Base-by-base conservation (phyloP, 495 filamentous ascomycete genomes). In the Hypoxylon lenormandii region DNA sequence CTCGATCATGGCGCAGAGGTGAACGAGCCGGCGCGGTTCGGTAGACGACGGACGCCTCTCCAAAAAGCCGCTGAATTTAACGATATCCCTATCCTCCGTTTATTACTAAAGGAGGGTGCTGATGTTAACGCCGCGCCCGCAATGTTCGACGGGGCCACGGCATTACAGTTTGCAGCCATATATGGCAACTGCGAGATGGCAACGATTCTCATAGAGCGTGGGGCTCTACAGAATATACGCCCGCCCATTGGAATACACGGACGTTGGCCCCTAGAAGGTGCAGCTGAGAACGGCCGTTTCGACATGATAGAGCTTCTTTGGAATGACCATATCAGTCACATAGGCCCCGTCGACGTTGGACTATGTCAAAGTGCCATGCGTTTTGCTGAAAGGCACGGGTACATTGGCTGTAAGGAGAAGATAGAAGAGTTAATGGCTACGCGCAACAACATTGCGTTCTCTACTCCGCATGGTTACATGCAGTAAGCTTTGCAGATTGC, bases 1-100 rank as follows among this genome's bases (percentile, higher is more conserved):
- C 65, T 83, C 23, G 61, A 72, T 12, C 48, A 65, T 19, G 68
- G 69, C 3, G 79, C 78, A 7, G 58, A 79, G 7, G 66, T 78
- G 0, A 77, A 76, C 49, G 19, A 47, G 16, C 42, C 26, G 15
- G 37, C 53, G 5, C 11, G 16, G 13, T 52, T 49, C 8, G 61
- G 43, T 26, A 47, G 66, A 10, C 47, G 11, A 18, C 45, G 49
- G 28, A 76, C 74, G 0, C 76, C 76, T 18, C 58, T 79, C 4
- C 76, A 79, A 36, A 51, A 61, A 13, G 76, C 77, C 0, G 74
- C 65, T 0, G 10, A 78, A 72, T 1, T 58, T 33, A 45, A 77
- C 55, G 36, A 63, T 64, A 15, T 74, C 73, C 37, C 54, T 0
- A 64, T 74, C 16, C 53, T 72, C 11, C 12, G 50, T 21, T 18